Base-by-base conservation (phyloP, 805 yeast species). In the Metschnikowia sp. region DNA sequence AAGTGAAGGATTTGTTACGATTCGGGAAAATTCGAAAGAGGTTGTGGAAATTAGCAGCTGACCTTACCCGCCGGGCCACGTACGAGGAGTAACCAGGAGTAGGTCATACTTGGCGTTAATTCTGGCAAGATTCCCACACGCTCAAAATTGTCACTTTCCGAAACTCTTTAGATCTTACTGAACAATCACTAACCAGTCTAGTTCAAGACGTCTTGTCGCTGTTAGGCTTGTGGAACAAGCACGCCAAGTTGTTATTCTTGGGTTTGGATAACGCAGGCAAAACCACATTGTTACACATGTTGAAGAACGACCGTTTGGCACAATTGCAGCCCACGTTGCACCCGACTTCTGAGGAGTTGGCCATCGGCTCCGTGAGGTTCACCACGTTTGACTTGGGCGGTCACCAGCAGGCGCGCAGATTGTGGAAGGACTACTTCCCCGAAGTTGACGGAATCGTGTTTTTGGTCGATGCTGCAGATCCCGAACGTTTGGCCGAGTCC, bases 361-460 rank as follows among this genome's bases (percentile, higher is more conserved):
- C 97, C 52, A 94, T 94, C 61, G 99, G 98, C 58, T 86, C 87
- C 59, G 95, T 92, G 53, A 85, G 92, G 68, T 94, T 94, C 79
- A 94, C 99, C 51, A 94, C 99, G 29, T 94, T 94, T 62, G 99
- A 94, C 69, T 79, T 94, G 59, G 99, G 99, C 71, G 99, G 99
- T 38, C 99, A 94, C 76, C 85, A 82, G 69, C 97, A 92, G 74
- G 98, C 99, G 42, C 91, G 99, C 75, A 89, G 99, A 74, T 83
- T 94, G 65, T 94, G 99, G 99, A 91, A 91, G 67, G 98, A 94
- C 69, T 94, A 94, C 70, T 94, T 94, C 85, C 99, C 99, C 50
- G 99, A 94, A 74, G 99, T 94, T 42, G 88, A 90, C 69, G 99
- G 97, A 47, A 94, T 94, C 57, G 98, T 94, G 31, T 94, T 87